Percentiles rank a stretch among this genome's conserved stretches.
Conservation (phyloP, 495 filamentous ascomycete genomes). For the Penicillium roqueforti region DNA sequence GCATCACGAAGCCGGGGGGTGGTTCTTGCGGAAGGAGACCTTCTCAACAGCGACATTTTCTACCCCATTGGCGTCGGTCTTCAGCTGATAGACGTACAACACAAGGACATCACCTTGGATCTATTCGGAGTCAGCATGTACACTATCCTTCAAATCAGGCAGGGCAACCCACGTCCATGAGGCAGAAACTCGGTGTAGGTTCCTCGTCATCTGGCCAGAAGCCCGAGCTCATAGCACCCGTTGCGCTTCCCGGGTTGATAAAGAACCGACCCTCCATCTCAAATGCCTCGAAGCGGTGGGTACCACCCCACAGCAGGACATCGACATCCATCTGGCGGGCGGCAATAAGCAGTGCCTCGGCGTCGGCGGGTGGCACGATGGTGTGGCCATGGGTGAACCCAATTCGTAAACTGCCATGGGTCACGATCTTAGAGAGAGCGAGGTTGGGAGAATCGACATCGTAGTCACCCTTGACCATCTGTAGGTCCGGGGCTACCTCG, state of each 20-base stretch:
- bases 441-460: slow-evolving; percentile 90
- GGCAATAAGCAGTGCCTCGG: slow-evolving; percentile 86
- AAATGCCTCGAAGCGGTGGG: slow-evolving; percentile 95
- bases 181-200: slow-evolving; percentile 88
- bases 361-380: slow-evolving; percentile 85
- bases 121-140: slow-evolving; percentile 39
- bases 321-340: slow-evolving; percentile 96
- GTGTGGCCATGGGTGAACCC: slow-evolving; percentile 97
- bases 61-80: slow-evolving; percentile 79
- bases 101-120: slow-evolving; percentile 97
- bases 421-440: slow-evolving; percentile 88
- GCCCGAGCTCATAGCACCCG: slow-evolving; percentile 73
- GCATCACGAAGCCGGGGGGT: slow-evolving; percentile 29
- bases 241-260: slow-evolving; percentile 94
- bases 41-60: slow-evolving; percentile 97
- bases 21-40: slow-evolving; percentile 91
- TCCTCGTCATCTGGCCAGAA: slow-evolving; percentile 73
- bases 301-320: slow-evolving; percentile 96
- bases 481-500: slow-evolving; percentile 84
- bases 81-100: slow-evolving; percentile 94
- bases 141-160: too few species aligned
- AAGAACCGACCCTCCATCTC: slow-evolving; percentile 99
- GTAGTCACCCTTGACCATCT: slow-evolving; percentile 91
- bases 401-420: slow-evolving; percentile 87
- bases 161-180: slow-evolving; percentile 86